Conservation (phyloP, 2,329 filamentous ascomycete genomes). For the Cladophialophora immunda region DNA sequence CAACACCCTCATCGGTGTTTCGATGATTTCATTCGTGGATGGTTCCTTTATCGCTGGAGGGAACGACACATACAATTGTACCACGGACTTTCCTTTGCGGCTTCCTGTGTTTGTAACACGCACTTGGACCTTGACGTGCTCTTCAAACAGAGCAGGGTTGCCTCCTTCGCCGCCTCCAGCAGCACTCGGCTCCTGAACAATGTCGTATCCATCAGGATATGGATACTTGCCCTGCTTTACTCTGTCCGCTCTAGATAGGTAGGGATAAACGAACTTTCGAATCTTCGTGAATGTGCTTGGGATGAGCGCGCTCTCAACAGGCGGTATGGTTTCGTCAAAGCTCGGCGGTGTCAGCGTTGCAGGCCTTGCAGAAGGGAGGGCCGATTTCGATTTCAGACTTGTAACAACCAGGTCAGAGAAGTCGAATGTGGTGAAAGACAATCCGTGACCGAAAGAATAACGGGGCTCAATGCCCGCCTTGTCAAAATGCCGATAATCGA, state of each 20-base stretch:
- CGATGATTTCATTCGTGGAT: constrained; percentile 57
- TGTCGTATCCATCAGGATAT: constrained; percentile 66
- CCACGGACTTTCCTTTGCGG: constrained; percentile 39
- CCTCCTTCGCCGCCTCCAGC: constrained; percentile 76
- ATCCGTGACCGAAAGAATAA: constrained; percentile 85
- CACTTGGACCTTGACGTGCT: constrained; percentile 51
- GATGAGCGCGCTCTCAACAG: constrained; percentile 66
- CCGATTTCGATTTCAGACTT: constrained; percentile 58
- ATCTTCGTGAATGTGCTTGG: constrained; percentile 69
- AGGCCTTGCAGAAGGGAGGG: constrained; percentile 55
- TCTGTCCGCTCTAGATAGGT: constrained; percentile 63
- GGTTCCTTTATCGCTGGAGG: constrained; percentile 52
- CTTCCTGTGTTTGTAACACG: constrained; percentile 38
- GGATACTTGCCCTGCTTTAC: constrained; percentile 54
- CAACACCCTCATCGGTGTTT: constrained; percentile 74
- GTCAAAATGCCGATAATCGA: constrained; percentile 92
- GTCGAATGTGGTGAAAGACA: constrained; percentile 80
- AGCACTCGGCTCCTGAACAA: constrained; percentile 60
- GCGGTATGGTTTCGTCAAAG: constrained; percentile 65
- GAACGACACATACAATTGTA: constrained; percentile 42
- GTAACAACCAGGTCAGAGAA: constrained; percentile 64
- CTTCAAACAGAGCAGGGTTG: constrained; percentile 71
- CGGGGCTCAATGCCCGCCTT: constrained; percentile 76
- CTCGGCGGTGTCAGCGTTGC: constrained; percentile 58
- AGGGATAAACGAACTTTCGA: constrained; percentile 77